A percentile compares a stretch with the other conserved stretches of the same genome.
Evolutionary conservation across 352 stramenopile genomes (phyloP).

Genomic region (Phytophthora citricola): DNA sequence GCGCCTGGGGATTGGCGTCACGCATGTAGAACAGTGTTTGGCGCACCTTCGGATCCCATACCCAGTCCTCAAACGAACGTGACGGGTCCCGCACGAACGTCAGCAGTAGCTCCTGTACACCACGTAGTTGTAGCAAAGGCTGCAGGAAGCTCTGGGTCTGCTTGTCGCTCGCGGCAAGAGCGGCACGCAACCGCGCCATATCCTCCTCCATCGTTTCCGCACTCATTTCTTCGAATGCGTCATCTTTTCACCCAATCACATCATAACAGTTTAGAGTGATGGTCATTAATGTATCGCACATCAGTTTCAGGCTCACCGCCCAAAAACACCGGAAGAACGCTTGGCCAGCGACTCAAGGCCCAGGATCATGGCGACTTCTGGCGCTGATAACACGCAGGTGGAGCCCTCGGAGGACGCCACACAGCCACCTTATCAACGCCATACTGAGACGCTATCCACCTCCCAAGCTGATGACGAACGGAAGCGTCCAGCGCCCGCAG

Average conservation of each 20-base stretch:
- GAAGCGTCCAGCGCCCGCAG: background rate
- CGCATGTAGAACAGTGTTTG: conserved; percentile 62
- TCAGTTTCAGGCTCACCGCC: background rate
- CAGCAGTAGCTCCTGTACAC: conserved; percentile 76
- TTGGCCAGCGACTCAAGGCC: conserved; percentile 13
- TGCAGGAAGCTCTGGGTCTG: conserved; percentile 63
- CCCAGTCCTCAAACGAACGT: conserved; percentile 74
- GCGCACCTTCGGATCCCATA: conserved; percentile 73
- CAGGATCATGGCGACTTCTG: conserved; percentile 26
- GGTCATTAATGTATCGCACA: conserved; percentile 17
- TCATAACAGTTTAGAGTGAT: conserved; percentile 7
- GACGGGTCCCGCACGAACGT: conserved; percentile 69
- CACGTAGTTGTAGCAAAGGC: conserved; percentile 60
- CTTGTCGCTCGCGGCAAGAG: conserved; percentile 52
- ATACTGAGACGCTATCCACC: background rate
- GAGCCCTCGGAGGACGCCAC: conserved; percentile 8
- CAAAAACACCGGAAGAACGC: conserved; percentile 11
- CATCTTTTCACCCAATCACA: no score
- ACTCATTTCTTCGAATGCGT: no score
- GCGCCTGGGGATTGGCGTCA: conserved; percentile 29
- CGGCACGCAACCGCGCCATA: conserved; percentile 44
- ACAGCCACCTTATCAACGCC: conserved; percentile 13
- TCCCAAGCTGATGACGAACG: background rate
- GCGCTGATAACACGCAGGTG: conserved; percentile 17
- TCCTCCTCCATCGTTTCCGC: conserved; percentile 36